These are phyloP conservation scores for Parietaria judaica DNA, from an alignment of 306 rosid species.

Conservation along the genomic window DNA sequence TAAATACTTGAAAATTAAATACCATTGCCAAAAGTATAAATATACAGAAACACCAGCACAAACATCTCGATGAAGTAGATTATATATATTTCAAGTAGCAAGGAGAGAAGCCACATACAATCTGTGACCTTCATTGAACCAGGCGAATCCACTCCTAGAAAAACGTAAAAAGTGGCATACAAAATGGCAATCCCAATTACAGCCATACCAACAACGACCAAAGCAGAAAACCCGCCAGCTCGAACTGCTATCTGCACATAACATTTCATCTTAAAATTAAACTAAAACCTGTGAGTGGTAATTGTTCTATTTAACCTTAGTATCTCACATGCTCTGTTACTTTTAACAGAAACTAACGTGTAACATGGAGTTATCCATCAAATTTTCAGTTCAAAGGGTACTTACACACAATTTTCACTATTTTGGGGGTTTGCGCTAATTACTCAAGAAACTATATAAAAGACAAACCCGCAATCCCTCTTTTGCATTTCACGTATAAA, in stretches of 20 bases:
- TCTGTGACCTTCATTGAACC: conserved; percentile 96
- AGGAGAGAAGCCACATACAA: conserved; percentile 57
- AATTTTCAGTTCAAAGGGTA: no score
- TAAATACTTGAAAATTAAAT: no score
- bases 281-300: conserved; percentile 18
- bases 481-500: conserved; percentile 32
- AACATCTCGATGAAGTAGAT: no score
- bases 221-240: conserved; percentile 96
- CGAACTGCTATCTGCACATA: conserved; percentile 89
- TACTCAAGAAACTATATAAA: conserved; percentile 18
- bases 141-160: conserved; percentile 84
- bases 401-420: no score
- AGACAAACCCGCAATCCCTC: conserved; percentile 86
- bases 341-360: no score
- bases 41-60: no score
- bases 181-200: conserved; percentile 85
- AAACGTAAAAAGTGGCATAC: conserved; percentile 87
- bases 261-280: conserved; percentile 30
- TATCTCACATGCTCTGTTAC: neutral
- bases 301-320: no score
- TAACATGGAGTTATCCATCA: neutral
- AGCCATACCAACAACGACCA: conserved; percentile 98
- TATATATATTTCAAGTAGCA: neutral
- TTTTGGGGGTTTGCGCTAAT: neutral
- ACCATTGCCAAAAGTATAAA: no score